Base-by-base conservation (phyloP, 768 basidiomycete species). In the Amanita pseudoporphyria region DNA sequence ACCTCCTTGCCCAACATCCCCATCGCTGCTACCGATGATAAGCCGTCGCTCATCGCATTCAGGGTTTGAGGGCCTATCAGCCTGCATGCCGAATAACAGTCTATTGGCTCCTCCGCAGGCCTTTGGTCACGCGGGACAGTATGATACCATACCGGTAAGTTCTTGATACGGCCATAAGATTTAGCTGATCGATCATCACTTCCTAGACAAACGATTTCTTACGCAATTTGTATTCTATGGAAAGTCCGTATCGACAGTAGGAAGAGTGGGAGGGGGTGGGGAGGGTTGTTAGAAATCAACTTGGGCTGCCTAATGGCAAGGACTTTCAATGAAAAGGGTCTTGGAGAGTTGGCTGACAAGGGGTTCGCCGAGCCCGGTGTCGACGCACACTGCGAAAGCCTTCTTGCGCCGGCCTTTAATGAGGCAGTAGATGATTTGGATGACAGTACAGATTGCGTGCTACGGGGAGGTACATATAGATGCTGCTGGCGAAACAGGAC, bases 1-100 rank as follows among this genome's bases (percentile, higher is more conserved):
- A 0, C 78, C 80, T 4, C 81, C 82, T 12, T 82, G 77, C 60
- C 81, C 81, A 7, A 72, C 77, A 9, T 82, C 82, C 30, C 81
- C 81, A 10, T 76, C 78, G 10, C 67, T 73, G 6, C 60, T 73
- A 4, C 73, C 72, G 31, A 76, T 82, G 69, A 81, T 81, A 69
- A 76, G 73, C 57, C 73, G 80, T 47, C 77, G 82, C 47, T 64
- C 76, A 36, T 54, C 71, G 75, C 58, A 65, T 69, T 39, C 69
- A 69, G 57, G 70, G 66, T 51, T 63, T 58, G 55, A 60, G 60
- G 60, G 66, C 73, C 38, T 39, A 83, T 79, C 65, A 79, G 82
- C 61, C 1, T 83, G 73, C 62, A 58, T 76, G 28, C 74, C 79
- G 30, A 65, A 64, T 56, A 70, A 69, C 51, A 62, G 63, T 40